Conservation (phyloP, 2,329 filamentous ascomycete species). For the Trichophyton mentagrophytes region DNA sequence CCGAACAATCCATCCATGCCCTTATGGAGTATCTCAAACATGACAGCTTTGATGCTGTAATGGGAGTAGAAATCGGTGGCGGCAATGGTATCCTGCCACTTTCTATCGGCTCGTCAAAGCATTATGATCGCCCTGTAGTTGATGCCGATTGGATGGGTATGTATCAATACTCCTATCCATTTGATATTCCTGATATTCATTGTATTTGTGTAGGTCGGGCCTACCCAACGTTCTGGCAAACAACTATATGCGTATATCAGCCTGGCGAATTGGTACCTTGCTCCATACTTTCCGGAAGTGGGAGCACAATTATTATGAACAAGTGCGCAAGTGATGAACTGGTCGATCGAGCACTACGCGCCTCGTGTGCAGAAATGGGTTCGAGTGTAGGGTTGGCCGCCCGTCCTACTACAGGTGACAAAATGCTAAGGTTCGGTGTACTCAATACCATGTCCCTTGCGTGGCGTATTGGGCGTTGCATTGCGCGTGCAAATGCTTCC, state of each 20-base stretch:
- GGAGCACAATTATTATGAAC: conserved; percentile 34
- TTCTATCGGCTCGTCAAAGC: conserved; percentile 42
- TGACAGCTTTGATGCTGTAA: conserved; percentile 42
- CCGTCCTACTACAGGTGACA: conserved; percentile 28
- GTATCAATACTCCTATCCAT: conserved; percentile 14
- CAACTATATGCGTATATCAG: conserved; percentile 33
- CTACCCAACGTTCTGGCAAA: conserved; percentile 36
- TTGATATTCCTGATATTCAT: conserved; percentile 13
- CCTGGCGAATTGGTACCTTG: conserved; percentile 31
- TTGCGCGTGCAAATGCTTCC: conserved; percentile 38
- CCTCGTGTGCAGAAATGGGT: conserved; percentile 32
- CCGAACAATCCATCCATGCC: conserved; percentile 31
- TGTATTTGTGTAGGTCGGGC: conserved; percentile 24
- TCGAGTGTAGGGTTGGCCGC: conserved; percentile 30
- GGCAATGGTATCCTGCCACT: conserved; percentile 50
- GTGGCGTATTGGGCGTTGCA: conserved; percentile 47
- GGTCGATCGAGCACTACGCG: conserved; percentile 33
- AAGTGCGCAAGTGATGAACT: conserved; percentile 30
- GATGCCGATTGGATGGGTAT: conserved; percentile 35
- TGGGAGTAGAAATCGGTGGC: conserved; percentile 55
- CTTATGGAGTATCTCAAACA: conserved; percentile 41
- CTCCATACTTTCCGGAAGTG: conserved; percentile 35
- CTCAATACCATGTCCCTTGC: conserved; percentile 33
- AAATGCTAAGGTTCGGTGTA: conserved; percentile 26
- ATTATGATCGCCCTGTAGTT: conserved; percentile 38